Base-by-base conservation (phyloP, 1,139 yeast species). In the Spencermartinsiella ligniputridi region DNA sequence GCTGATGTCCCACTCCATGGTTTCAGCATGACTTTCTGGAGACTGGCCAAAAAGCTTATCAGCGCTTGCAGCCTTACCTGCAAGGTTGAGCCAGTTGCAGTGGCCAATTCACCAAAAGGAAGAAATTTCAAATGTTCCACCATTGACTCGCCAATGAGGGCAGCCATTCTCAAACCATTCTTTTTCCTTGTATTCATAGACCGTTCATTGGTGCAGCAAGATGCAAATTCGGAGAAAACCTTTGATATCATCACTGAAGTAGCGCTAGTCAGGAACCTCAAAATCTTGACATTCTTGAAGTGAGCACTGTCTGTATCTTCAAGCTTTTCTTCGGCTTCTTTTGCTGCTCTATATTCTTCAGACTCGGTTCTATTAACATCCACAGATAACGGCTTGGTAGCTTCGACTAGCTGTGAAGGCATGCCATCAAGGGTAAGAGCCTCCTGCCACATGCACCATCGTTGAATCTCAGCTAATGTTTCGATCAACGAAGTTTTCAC, bases 161-260 rank as follows among this genome's bases (percentile, higher is more conserved):
- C 56, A 3, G 64, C 64, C 51, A 63, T 58, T 32, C 51, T 50
- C 8, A 63, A 53, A 2, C 64, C 64, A 25, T 47, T 46, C 46
- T 52, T 56, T 39, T 53, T 51, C 12, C 56, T 52, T 5, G 37
- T 25, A 16, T 40, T 42, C 12, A 42, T 22, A n/a, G 58, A 42
- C 42, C 54, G 48, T 35, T 49, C 67, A 47, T 35, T 58, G 20
- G 47, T 56, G 37, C 52, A 54, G 17, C 47, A 42, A 15, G 48
- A 43, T 2, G 57, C 55, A 41, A 61, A 47, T 29, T 61, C 66
- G 24, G 55, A 51, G 27, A 55, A 52, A n/a, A 63, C 50, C 39
- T 58, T 58, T n/a, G 63, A 52, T 5, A 54, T 48, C 32, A 59
- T 50, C n/a, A 53, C 45, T 0, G 63, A 57, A 18, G 56, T 51